Conservation (phyloP, 2,329 filamentous ascomycete species). For the Botrytis byssoidea region DNA sequence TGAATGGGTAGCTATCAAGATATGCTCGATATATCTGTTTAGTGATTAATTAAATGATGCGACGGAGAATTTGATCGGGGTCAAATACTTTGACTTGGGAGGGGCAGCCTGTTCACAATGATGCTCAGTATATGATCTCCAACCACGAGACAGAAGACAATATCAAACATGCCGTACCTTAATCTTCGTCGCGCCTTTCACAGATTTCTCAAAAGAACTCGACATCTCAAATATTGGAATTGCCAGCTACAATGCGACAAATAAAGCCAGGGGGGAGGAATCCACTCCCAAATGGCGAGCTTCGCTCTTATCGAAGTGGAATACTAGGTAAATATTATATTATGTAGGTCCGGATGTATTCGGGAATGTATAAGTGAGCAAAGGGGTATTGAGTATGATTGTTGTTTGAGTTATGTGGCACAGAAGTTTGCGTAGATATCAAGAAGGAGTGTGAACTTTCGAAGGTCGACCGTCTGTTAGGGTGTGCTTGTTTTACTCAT, state of each 20-base stretch:
- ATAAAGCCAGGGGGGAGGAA: constrained; percentile 18
- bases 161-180: constrained; percentile 59
- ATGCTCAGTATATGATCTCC: constrained; percentile 23
- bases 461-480: neutral
- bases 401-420: neutral
- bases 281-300: constrained; percentile 16
- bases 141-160: constrained; percentile 7
- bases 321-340: neutral
- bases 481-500: neutral
- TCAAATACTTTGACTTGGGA: constrained; percentile 88
- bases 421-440: neutral
- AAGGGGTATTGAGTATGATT: constrained; percentile 6
- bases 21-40: constrained; percentile 73
- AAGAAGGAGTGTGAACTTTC: neutral
- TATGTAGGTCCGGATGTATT: constrained; percentile 5
- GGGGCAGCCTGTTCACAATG: constrained; percentile 68
- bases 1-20: constrained; percentile 89
- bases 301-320: constrained; percentile 10
- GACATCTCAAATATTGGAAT: constrained; percentile 54
- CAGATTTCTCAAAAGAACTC: constrained; percentile 95
- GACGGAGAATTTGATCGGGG: constrained; percentile 7
- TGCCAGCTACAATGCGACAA: constrained; percentile 20
- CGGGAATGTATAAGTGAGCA: constrained; percentile 3
- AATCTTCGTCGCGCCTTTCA: constrained; percentile 97
- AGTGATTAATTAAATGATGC: constrained; percentile 26